phyloP scores from a whole-genome alignment of 805 yeast genomes.

The Babjeviella inositovora region DNA sequence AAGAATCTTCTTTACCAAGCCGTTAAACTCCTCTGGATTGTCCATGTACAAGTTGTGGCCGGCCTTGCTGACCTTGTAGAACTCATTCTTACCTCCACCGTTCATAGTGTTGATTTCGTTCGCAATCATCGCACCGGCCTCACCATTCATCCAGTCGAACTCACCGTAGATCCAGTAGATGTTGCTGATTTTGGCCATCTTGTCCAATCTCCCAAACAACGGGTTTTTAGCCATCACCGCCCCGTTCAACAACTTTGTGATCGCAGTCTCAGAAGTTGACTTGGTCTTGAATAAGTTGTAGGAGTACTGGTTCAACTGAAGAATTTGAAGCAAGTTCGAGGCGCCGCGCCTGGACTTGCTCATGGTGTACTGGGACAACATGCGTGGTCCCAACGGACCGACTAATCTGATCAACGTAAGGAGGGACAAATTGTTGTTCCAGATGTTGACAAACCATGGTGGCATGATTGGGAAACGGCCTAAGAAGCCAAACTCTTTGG shows the following conservation, averaged over 20 bases:
- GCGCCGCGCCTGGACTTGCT: conserved; percentile 6
- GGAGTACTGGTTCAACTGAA: conserved; percentile 8
- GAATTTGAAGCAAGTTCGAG: conserved; percentile 2
- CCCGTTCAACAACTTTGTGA: conserved; percentile 34
- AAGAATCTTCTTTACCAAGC: too few relatives aligned
- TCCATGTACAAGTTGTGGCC: conserved; percentile 27
- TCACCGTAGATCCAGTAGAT: conserved; percentile 47
- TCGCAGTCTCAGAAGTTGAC: conserved; percentile 13
- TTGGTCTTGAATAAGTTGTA: conserved; percentile 10
- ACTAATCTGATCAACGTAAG: conserved; percentile 30
- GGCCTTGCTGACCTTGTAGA: conserved; percentile 1
- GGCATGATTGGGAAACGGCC: conserved; percentile 27
- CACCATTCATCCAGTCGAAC: conserved; percentile 57
- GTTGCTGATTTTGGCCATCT: conserved; percentile 12
- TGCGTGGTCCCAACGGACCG: conserved; percentile 17
- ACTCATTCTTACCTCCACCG: not conserved
- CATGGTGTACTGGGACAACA: conserved; percentile 9
- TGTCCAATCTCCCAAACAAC: conserved; percentile 34
- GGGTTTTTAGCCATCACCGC: conserved; percentile 54
- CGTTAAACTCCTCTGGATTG: conserved; percentile 13
- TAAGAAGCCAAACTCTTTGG: conserved; percentile 24
- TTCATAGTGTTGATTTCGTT: conserved; percentile 5
- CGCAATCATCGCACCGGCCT: conserved; percentile 26
- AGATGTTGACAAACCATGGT: conserved; percentile 14
- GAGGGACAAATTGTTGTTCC: conserved; percentile 22